A percentile compares a stretch with the other conserved stretches of the same genome.
These are phyloP conservation scores for Sarcocystis neurona DNA, from an alignment of 169 alveolate species.

Conservation along the genomic window DNA sequence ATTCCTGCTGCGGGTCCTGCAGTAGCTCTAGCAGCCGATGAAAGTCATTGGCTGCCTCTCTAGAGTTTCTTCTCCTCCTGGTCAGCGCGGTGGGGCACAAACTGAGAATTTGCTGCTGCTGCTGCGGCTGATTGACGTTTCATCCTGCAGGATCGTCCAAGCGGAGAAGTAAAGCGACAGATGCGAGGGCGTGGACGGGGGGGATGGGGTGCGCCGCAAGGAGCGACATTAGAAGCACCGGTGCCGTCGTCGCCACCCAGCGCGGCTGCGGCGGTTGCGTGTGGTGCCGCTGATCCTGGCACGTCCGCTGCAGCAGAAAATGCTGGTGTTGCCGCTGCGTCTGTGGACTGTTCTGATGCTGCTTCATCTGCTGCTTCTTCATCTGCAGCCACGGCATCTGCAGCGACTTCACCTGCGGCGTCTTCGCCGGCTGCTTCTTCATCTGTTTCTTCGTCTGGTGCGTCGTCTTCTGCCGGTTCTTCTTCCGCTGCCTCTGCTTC, in stretches of 20 bases:
- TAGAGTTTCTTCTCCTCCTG: background rate
- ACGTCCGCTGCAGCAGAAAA: too few species aligned
- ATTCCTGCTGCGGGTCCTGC: too few species aligned
- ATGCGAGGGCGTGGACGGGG: too few species aligned
- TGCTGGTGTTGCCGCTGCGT: too few species aligned
- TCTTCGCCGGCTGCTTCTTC: background rate
- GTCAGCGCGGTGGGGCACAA: background rate
- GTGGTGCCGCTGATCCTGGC: too few species aligned
- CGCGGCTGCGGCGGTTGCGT: too few species aligned
- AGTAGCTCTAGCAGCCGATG: too few species aligned
- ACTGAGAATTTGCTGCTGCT: background rate
- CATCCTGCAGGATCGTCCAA: background rate
- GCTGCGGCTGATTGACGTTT: background rate
- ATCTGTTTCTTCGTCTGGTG: background rate
- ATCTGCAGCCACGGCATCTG: background rate
- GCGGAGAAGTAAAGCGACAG: slow-evolving; percentile 36
- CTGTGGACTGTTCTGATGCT: too few species aligned
- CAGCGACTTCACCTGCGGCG: background rate
- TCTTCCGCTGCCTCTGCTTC: background rate
- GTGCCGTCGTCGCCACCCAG: too few species aligned
- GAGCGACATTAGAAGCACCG: too few species aligned
- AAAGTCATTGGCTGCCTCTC: background rate
- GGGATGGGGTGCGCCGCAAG: too few species aligned
- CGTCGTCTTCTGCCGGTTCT: background rate
- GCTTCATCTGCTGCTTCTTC: background rate